A percentile compares a stretch with the other conserved stretches of the same genome.
Conservation (phyloP, 2,329 filamentous ascomycete genomes). For the Fonsecaea pedrosoi region DNA sequence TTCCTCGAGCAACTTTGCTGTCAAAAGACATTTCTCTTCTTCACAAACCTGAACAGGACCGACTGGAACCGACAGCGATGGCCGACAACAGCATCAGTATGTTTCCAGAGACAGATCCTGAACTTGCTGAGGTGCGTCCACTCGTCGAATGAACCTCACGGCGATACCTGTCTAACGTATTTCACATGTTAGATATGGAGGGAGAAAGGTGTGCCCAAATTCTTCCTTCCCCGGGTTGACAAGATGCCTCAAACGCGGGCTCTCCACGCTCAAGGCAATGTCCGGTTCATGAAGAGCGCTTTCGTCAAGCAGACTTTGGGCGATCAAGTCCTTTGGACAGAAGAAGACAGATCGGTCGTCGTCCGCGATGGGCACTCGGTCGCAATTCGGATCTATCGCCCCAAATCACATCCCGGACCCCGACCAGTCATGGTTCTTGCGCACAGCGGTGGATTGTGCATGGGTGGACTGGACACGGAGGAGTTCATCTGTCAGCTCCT, state of each 20-base stretch:
- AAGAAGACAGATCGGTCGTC: conserved; percentile 26
- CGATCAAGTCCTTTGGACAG: conserved; percentile 10
- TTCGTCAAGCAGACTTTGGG: conserved; percentile 29
- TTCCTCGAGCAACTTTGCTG: not conserved
- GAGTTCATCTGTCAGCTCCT: conserved; percentile 30
- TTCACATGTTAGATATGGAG: conserved; percentile 26
- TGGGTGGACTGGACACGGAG: conserved; percentile 31
- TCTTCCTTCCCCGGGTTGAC: conserved; percentile 26
- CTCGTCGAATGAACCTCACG: not conserved
- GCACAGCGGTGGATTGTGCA: conserved; percentile 30
- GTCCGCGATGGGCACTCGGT: conserved; percentile 21
- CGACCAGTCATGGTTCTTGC: conserved; percentile 29
- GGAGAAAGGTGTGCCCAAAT: conserved; percentile 25
- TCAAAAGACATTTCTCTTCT: not conserved
- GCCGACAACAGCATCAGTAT: conserved; percentile 1
- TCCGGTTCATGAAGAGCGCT: conserved; percentile 31
- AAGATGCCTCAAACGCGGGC: conserved; percentile 23
- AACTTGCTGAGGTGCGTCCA: conserved; percentile 24
- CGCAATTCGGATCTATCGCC: conserved; percentile 27
- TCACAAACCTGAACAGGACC: not conserved
- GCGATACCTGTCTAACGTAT: not conserved
- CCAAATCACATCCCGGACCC: not conserved
- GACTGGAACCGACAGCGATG: conserved; percentile 4
- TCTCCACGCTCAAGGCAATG: conserved; percentile 14
- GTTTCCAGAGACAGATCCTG: conserved; percentile 20